phyloP scores from a whole-genome alignment of 768 basidiomycete genomes.

The Mycena crocata region DNA sequence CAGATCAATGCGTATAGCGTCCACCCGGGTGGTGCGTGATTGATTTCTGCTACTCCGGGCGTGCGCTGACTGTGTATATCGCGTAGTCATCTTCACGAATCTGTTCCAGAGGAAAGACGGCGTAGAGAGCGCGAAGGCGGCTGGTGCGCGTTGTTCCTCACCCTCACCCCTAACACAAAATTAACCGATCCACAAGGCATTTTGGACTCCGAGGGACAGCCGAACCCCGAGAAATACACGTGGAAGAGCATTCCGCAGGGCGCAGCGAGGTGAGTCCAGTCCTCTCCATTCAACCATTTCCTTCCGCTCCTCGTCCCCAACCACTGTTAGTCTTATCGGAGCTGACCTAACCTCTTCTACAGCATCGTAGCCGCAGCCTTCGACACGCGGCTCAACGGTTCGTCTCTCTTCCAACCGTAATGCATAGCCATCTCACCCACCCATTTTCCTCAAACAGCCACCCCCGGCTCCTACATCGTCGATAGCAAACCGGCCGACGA shows the following conservation, averaged over 20 bases:
- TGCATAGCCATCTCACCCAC: neutral
- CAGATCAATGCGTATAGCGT: slow-evolving; percentile 14
- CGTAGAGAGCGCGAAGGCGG: neutral
- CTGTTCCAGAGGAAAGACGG: slow-evolving; percentile 3
- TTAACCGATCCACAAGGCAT: neutral
- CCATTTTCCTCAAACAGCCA: neutral
- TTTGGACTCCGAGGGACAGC: slow-evolving; percentile 7
- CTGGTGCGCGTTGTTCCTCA: neutral
- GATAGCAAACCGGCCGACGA: slow-evolving; percentile 15
- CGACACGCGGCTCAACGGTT: slow-evolving; percentile 18
- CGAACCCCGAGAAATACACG: neutral
- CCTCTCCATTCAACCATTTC: neutral
- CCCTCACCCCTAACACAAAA: neutral
- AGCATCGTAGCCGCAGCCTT: slow-evolving; percentile 26
- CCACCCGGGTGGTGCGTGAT: slow-evolving; percentile 5
- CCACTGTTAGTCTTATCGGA: neutral
- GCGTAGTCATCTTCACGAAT: slow-evolving; percentile 13
- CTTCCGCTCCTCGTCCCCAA: neutral
- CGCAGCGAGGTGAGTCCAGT: slow-evolving; percentile 18
- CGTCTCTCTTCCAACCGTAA: neutral
- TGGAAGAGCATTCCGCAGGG: slow-evolving; percentile 23
- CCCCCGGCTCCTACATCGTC: slow-evolving; percentile 11
- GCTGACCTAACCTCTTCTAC: neutral
- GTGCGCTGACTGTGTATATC: neutral
- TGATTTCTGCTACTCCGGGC: neutral